Percentiles rank a stretch among this genome's conserved stretches.
Evolutionary conservation across 1,284 basidiomycete species (phyloP).

Genomic region (Trichosporon faecale): DNA sequence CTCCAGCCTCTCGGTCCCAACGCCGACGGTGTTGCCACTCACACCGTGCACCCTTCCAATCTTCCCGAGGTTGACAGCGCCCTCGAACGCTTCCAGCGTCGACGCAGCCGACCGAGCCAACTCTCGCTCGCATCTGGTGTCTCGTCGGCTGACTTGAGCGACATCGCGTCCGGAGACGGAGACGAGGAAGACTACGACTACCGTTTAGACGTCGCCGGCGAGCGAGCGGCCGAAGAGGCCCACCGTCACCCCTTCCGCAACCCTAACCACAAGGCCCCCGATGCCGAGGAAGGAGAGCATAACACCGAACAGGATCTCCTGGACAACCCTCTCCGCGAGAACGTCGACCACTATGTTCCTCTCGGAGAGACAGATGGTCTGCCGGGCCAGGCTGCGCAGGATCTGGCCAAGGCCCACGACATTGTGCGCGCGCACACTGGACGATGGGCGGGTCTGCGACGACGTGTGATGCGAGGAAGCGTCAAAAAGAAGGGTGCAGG

Average conservation of each 20-base stretch:
- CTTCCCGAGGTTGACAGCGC: constrained; percentile 5
- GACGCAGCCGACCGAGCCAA: constrained; percentile 3
- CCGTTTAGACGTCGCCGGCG: constrained; percentile 35
- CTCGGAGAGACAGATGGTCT: constrained; percentile 54
- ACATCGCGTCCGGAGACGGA: neutral
- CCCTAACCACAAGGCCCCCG: neutral
- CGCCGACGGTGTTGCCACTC: neutral
- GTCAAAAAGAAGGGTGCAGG: neutral
- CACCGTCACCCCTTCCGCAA: constrained; percentile 39
- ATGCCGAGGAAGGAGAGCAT: neutral
- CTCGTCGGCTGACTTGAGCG: constrained; percentile 16
- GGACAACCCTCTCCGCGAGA: constrained; percentile 33
- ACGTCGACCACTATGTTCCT: constrained; percentile 47
- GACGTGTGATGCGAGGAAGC: constrained; percentile 32
- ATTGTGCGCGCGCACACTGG: constrained; percentile 52
- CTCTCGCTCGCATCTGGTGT: neutral
- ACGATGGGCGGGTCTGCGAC: constrained; percentile 47
- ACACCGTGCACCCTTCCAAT: neutral
- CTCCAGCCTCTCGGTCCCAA: neutral
- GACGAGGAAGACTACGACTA: constrained; percentile 51
- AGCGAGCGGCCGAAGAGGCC: neutral
- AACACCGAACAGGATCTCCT: constrained; percentile 20
- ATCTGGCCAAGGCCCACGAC: constrained; percentile 39
- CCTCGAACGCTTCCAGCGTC: constrained; percentile 11
- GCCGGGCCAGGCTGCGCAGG: constrained; percentile 34